phyloP scores from a whole-genome alignment of 2,329 filamentous ascomycete genomes.

The Coniochaeta sp. region DNA sequence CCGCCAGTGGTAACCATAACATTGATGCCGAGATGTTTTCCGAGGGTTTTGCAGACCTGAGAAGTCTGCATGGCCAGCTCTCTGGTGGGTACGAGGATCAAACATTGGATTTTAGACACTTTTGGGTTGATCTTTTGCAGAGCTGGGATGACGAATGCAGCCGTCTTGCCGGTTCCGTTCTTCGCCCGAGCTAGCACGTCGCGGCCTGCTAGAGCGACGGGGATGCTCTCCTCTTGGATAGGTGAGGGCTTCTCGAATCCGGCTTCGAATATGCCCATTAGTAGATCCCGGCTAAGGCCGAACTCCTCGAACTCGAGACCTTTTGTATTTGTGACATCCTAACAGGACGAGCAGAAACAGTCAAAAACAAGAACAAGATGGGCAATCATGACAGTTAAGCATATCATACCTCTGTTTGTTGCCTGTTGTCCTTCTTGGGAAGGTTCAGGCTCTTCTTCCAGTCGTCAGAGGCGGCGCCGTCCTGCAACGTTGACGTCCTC shows the following conservation, averaged over 20 bases:
- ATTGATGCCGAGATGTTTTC: conserved; percentile 94
- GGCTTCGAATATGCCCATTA: conserved; percentile 99
- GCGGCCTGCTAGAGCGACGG: conserved; percentile 87
- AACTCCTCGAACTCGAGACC: conserved; percentile 98
- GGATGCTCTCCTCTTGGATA: conserved; percentile 98
- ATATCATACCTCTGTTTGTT: conserved; percentile 75
- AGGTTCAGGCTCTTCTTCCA: conserved; percentile 71
- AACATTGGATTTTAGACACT: conserved; percentile 89
- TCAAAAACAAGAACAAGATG: not conserved
- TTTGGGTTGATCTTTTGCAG: conserved; percentile 96
- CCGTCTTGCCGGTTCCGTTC: conserved; percentile 98
- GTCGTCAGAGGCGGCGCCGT: conserved; percentile 37
- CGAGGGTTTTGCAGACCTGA: conserved; percentile 96
- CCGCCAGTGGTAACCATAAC: conserved; percentile 99
- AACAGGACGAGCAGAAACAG: conserved; percentile 3
- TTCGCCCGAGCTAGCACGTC: conserved; percentile 95
- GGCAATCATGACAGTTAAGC: too few species aligned
- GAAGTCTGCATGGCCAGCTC: conserved; percentile 97
- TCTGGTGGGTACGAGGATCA: conserved; percentile 93
- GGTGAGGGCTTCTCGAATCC: conserved; percentile 98
- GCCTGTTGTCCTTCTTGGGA: conserved; percentile 66
- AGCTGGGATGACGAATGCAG: conserved; percentile 92
- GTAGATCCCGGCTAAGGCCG: conserved; percentile 83
- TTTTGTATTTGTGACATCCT: conserved; percentile 98
- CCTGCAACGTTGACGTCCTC: conserved; percentile 36